Evolutionary conservation across 2,329 filamentous ascomycete species (phyloP).

Genomic region (Colletotrichum eleusines): DNA sequence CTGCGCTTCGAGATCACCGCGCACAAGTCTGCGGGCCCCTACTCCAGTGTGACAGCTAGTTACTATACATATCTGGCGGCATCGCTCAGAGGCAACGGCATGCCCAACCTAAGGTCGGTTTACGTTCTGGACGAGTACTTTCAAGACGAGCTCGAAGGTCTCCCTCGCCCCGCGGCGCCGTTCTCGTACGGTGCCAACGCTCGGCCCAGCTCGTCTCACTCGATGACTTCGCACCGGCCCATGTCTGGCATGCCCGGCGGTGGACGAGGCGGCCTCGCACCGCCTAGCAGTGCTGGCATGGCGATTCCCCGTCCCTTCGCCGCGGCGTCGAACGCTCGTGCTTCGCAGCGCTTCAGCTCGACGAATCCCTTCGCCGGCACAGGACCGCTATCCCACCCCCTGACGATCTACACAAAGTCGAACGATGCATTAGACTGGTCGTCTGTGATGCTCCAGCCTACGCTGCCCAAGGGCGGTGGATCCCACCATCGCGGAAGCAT

Average conservation of each 20-base stretch:
- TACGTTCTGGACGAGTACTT: constrained; percentile 91
- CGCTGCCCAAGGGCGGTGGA: constrained; percentile 41
- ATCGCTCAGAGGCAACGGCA: constrained; percentile 81
- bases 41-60: constrained; percentile 64
- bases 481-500: constrained; percentile 39
- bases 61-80: constrained; percentile 90
- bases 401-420: constrained; percentile 71
- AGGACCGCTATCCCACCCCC: constrained; percentile 61
- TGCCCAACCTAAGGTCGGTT: constrained; percentile 80
- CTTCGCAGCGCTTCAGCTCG: constrained; percentile 64
- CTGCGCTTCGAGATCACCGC: constrained; percentile 87
- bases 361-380: constrained; percentile 61
- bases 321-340: constrained; percentile 45
- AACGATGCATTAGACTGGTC: constrained; percentile 71
- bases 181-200: constrained; percentile 54
- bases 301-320: constrained; percentile 46
- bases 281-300: constrained; percentile 44
- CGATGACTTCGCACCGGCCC: constrained; percentile 39
- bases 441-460: constrained; percentile 63
- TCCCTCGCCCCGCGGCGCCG: constrained; percentile 71
- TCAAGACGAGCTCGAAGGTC: constrained; percentile 78
- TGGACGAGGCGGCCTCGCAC: constrained; percentile 43
- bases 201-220: constrained; percentile 52
- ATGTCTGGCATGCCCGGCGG: constrained; percentile 19
- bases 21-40: constrained; percentile 67